Conservation (phyloP, 2,329 filamentous ascomycete genomes). For the Paecilomyces sp. region DNA sequence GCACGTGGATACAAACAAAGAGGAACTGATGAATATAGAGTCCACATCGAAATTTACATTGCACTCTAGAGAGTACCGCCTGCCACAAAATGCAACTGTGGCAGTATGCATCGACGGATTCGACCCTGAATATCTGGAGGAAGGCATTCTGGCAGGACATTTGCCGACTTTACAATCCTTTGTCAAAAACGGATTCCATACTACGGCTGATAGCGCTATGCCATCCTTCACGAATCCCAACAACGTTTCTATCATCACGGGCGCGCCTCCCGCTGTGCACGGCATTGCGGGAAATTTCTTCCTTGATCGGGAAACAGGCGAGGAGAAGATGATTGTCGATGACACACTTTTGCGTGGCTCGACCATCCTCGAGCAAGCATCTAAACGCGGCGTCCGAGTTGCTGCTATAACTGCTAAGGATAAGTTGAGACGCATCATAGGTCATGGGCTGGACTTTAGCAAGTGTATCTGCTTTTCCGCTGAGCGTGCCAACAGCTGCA, state of each 20-base stretch:
- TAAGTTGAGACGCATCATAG: constrained; percentile 35
- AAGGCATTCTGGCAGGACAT: constrained; percentile 25
- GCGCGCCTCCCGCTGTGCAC: constrained; percentile 30
- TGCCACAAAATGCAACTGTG: constrained; percentile 21
- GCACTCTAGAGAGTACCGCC: constrained; percentile 15
- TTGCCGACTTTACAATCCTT: constrained; percentile 25
- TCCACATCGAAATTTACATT: constrained; percentile 14
- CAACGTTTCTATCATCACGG: constrained; percentile 40
- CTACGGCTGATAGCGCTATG: constrained; percentile 33
- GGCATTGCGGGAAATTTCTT: constrained; percentile 40
- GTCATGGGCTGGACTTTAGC: constrained; percentile 23
- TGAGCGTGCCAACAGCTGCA: constrained; percentile 22
- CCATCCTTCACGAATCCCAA: constrained; percentile 40
- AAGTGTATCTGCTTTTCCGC: constrained; percentile 30
- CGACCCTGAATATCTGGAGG: constrained; percentile 33
- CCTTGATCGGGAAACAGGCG: constrained; percentile 29
- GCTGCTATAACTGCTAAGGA: constrained; percentile 40
- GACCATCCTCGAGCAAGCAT: constrained; percentile 34
- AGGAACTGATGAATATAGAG: background rate
- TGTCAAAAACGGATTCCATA: constrained; percentile 28
- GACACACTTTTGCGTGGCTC: constrained; percentile 33
- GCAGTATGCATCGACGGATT: constrained; percentile 39
- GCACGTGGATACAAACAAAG: background rate
- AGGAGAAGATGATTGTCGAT: constrained; percentile 36
- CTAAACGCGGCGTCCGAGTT: constrained; percentile 29